phyloP scores from a whole-genome alignment of 371 early-diverging fungal species.

The Neoconidiobolus thromboides region DNA sequence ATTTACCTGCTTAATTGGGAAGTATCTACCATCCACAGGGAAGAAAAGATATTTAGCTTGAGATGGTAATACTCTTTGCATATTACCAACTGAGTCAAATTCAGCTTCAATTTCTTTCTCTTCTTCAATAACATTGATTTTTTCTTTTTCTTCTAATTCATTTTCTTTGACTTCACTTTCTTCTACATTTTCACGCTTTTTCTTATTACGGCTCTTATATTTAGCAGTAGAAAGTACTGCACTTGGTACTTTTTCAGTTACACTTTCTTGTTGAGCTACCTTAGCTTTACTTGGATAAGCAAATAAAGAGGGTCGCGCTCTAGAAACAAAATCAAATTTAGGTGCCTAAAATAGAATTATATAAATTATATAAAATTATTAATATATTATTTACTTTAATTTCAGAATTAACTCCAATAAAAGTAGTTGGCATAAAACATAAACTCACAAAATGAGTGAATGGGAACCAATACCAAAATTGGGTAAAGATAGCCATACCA shows the following conservation, averaged over 20 bases:
- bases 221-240: constrained; percentile 91
- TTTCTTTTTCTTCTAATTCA: too few relatives aligned
- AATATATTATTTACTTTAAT: constrained; percentile 25
- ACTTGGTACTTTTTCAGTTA: constrained; percentile 61
- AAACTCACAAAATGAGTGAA: constrained; percentile 85
- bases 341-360: constrained; percentile 33
- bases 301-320: constrained; percentile 73
- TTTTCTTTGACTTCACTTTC: too few relatives aligned
- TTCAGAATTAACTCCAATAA: constrained; percentile 84
- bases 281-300: constrained; percentile 78
- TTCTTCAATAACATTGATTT: too few relatives aligned
- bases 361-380: neutral
- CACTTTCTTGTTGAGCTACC: constrained; percentile 35
- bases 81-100: constrained; percentile 58
- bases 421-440: constrained; percentile 84
- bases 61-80: constrained; percentile 72
- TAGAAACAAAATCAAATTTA: constrained; percentile 64
- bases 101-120: constrained; percentile 42
- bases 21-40: constrained; percentile 63
- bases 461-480: constrained; percentile 99
- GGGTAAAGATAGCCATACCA: constrained; percentile 92
- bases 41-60: constrained; percentile 74
- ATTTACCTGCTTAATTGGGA: constrained; percentile 55
- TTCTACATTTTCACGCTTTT: constrained; percentile 29
- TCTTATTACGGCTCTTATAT: constrained; percentile 75